Evolutionary conservation across 2,329 filamentous ascomycete genomes (phyloP).

Genomic region (Colletotrichum sidae): DNA sequence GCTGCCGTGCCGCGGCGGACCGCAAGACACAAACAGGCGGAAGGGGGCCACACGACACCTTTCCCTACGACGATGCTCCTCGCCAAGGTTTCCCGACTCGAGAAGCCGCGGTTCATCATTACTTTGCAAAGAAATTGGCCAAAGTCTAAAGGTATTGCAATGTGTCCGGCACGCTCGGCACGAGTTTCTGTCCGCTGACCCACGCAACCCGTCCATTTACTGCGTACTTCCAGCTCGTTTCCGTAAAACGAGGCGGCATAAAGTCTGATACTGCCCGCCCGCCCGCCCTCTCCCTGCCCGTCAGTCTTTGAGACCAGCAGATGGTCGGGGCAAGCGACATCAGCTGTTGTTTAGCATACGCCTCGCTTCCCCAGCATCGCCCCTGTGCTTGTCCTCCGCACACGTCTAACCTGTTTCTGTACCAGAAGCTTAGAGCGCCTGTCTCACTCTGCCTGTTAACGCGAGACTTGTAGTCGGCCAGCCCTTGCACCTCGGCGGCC

Average conservation of each 20-base stretch:
- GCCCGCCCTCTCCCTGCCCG: neutral
- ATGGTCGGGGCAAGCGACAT: slow-evolving; percentile 18
- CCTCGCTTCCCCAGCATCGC: slow-evolving; percentile 27
- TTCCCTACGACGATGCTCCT: slow-evolving; percentile 5
- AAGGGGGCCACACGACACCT: slow-evolving; percentile 29
- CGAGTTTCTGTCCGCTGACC: neutral
- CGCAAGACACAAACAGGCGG: slow-evolving; percentile 13
- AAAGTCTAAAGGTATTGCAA: slow-evolving; percentile 11
- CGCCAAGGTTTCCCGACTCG: slow-evolving; percentile 28
- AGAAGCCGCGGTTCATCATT: slow-evolving; percentile 25
- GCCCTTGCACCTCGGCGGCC: neutral
- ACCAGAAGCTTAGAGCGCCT: slow-evolving; percentile 24
- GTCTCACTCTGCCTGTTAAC: slow-evolving; percentile 26
- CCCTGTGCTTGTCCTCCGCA: slow-evolving; percentile 4
- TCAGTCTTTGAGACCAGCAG: neutral
- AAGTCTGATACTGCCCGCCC: slow-evolving; percentile 17
- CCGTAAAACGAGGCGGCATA: slow-evolving; percentile 33
- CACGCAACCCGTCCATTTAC: neutral
- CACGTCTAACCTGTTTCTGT: slow-evolving; percentile 24
- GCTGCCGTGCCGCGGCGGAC: neutral
- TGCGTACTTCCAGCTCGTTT: slow-evolving; percentile 23
- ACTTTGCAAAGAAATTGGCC: slow-evolving; percentile 2
- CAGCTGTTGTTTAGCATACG: slow-evolving; percentile 14
- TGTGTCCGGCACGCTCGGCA: slow-evolving; percentile 6
- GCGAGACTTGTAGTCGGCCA: slow-evolving; percentile 15